These are phyloP conservation scores for Salmacisia buchloeana DNA, from an alignment of 1,284 basidiomycete genomes.

Conservation along the genomic window DNA sequence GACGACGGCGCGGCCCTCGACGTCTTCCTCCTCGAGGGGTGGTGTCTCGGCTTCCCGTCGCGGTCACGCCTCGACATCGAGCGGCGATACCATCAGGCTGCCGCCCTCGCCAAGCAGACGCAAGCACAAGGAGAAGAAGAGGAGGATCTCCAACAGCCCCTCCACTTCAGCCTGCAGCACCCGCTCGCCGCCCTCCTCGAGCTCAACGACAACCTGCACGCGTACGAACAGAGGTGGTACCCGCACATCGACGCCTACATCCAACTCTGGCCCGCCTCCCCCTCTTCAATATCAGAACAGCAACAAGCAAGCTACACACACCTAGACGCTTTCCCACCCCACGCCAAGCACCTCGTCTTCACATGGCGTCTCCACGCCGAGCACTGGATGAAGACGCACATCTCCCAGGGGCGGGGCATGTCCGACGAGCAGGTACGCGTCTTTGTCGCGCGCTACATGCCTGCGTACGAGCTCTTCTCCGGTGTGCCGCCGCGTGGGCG, in stretches of 20 bases:
- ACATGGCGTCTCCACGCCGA: constrained; percentile 80
- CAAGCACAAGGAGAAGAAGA: background rate
- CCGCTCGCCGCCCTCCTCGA: constrained; percentile 57
- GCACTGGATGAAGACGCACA: constrained; percentile 71
- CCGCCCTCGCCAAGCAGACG: constrained; percentile 41
- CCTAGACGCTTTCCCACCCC: background rate
- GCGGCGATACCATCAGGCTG: constrained; percentile 47
- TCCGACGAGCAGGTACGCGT: constrained; percentile 67
- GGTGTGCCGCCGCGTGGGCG: background rate
- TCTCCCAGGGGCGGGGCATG: constrained; percentile 77
- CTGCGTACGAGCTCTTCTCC: constrained; percentile 25
- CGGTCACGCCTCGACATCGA: constrained; percentile 49
- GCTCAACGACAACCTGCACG: constrained; percentile 61
- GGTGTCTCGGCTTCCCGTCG: constrained; percentile 55
- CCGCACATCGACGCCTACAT: constrained; percentile 63
- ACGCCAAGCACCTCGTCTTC: constrained; percentile 31
- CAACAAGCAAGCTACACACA: background rate
- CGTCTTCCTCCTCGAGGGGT: constrained; percentile 74
- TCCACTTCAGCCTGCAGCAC: constrained; percentile 35
- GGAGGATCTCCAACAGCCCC: background rate
- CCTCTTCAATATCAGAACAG: constrained; percentile 13
- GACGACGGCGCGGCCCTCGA: constrained; percentile 59
- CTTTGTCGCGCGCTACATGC: constrained; percentile 53
- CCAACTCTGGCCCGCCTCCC: constrained; percentile 52
- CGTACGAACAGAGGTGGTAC: constrained; percentile 65